Evolutionary conservation across 202 grass and related monocot species (phyloP), one percentile per base, ranked within the genome.

Genomic region (Brachypodium distachyon): DNA sequence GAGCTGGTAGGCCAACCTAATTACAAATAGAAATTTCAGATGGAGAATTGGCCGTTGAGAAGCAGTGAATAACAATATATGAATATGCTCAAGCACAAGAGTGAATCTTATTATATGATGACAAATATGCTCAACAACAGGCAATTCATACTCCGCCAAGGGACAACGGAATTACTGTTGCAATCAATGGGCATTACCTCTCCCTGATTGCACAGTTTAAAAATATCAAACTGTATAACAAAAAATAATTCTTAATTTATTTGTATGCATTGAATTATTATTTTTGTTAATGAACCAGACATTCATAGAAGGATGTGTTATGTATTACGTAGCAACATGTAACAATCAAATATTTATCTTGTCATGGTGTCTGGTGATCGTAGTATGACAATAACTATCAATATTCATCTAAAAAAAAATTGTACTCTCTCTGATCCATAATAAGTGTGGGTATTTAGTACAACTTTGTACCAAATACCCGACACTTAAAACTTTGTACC

Each of bases 1-100:
- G 89, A 82, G 92, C 89, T 69, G 92, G 96, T 72, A 99, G 85
- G 81, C 96, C 96, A 79, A 96, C 96, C 96, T 99, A 72, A 78
- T 87, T 50, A 60, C 29, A 17, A 48, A 47, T 48, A 87, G 43
- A 86, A 25, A 72, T 25, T 63, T 82, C 79, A 92, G 67, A 82
- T 54, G 16, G 47, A 84, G n/a, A 59, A 73, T 28, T 10, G 12
- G 41, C n/a, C 66, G 64, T 79, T 41, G 3, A 6, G 47, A 83
- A 79, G 22, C 12, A 80, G 7, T 69, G 12, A 70, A 68, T 32
- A 76, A 59, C 60, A 51, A 56, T 28, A 31, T 62, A 59, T 50
- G 31, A 73, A 78, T 22, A 72, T 78, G n/a, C 31, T 65, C 40
- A 40, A 43, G 48, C 31, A 65, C 17, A 77, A 34, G 39, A 49